phyloP scores from a whole-genome alignment of 768 basidiomycete species.

The Mycena venus region DNA sequence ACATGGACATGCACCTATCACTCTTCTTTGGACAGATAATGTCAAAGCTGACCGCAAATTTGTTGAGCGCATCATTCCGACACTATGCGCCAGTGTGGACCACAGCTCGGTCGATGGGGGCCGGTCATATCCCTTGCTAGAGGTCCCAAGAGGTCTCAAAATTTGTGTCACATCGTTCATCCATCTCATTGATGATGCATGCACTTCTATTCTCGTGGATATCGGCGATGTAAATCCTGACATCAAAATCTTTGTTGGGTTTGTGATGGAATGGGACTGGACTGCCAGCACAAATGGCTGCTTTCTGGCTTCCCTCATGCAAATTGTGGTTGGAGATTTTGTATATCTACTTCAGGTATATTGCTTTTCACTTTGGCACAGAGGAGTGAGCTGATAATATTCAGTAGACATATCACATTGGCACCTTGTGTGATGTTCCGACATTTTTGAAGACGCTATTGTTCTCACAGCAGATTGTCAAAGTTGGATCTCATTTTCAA shows the following conservation, averaged over 20 bases:
- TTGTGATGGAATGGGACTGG: constrained; percentile 7
- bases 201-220: not conserved
- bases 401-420: not conserved
- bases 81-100: not conserved
- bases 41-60: not conserved
- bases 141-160: not conserved
- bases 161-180: not conserved
- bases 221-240: not conserved
- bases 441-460: not conserved
- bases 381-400: not conserved
- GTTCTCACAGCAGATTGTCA: not conserved
- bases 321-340: too few species aligned
- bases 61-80: not conserved
- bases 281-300: not conserved
- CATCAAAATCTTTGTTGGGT: not conserved
- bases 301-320: not conserved
- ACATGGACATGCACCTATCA: not conserved
- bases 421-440: not conserved
- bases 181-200: not conserved
- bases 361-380: not conserved
- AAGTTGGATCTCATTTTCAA: constrained; percentile 7
- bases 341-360: too few species aligned
- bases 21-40: too few species aligned
- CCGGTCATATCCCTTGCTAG: not conserved
- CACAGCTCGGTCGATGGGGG: too few species aligned